Conservation (phyloP, 805 yeast genomes). For the Brettanomyces custersianus region DNA sequence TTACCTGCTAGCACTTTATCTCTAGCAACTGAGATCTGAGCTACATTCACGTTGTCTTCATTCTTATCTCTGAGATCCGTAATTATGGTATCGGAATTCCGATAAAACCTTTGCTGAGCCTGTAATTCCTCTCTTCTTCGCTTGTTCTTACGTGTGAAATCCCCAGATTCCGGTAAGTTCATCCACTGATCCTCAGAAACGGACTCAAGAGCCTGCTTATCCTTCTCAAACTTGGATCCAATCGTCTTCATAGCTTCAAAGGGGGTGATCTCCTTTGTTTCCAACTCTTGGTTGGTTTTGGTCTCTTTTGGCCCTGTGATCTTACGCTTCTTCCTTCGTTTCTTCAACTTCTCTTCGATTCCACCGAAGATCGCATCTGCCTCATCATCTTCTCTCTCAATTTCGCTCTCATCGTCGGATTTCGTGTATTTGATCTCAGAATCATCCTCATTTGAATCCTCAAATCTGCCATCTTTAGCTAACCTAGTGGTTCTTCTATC, state of each 20-base stretch:
- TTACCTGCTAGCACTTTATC: slow-evolving; percentile 49
- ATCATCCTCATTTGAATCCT: slow-evolving; percentile 34
- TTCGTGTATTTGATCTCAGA: slow-evolving; percentile 45
- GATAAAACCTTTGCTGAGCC: slow-evolving; percentile 60
- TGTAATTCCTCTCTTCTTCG: slow-evolving; percentile 56
- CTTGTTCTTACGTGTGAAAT: slow-evolving; percentile 72
- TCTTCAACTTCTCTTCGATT: slow-evolving; percentile 46
- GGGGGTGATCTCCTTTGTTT: slow-evolving; percentile 13
- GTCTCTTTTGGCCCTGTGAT: slow-evolving; percentile 5
- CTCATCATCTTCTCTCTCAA: slow-evolving; percentile 58
- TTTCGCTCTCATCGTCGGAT: background rate
- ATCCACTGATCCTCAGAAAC: slow-evolving; percentile 74
- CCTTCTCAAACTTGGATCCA: slow-evolving; percentile 54
- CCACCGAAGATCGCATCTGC: slow-evolving; percentile 64
- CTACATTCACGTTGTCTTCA: slow-evolving; percentile 31
- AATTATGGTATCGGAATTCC: slow-evolving; percentile 69
- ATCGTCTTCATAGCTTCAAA: slow-evolving; percentile 25
- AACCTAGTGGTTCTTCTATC: slow-evolving; percentile 14
- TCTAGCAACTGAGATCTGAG: slow-evolving; percentile 53
- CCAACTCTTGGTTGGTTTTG: slow-evolving; percentile 6
- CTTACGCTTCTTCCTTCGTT: slow-evolving; percentile 20
- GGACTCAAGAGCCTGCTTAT: slow-evolving; percentile 50
- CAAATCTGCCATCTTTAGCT: slow-evolving; percentile 26
- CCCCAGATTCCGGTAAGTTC: slow-evolving; percentile 79
- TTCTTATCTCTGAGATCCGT: slow-evolving; percentile 23